phyloP scores from a whole-genome alignment of 306 rosid genomes.

The Cucumis hystrix region DNA sequence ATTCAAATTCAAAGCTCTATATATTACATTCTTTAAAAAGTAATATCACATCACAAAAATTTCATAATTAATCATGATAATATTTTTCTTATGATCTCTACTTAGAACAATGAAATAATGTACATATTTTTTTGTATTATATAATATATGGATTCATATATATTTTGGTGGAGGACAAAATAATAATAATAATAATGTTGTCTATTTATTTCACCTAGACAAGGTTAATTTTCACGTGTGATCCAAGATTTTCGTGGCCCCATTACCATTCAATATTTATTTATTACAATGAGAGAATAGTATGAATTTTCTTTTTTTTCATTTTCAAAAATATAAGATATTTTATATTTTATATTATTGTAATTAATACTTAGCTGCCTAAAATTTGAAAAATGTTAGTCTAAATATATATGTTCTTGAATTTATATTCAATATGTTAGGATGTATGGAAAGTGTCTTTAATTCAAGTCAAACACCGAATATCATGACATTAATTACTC shows the following conservation, averaged over 20 bases:
- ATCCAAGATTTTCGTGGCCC: neutral
- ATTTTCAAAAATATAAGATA: no score
- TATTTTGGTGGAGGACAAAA: neutral
- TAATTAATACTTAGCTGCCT: no score
- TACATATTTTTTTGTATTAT: neutral
- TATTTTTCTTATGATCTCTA: neutral
- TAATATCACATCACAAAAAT: neutral
- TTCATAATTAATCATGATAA: neutral
- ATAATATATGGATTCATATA: neutral
- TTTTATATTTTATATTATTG: no score
- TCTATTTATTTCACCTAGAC: neutral
- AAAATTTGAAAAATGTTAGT: no score
- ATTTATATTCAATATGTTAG: no score
- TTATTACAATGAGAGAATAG: neutral
- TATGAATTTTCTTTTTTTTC: no score
- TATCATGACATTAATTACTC: no score
- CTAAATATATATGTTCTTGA: no score
- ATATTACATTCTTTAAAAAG: neutral
- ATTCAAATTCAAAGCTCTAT: neutral
- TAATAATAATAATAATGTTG: neutral
- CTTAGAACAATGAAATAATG: neutral
- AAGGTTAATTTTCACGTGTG: constrained; percentile 2
- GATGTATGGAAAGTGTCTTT: no score
- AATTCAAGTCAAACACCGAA: no score
- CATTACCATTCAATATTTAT: neutral